A percentile compares a stretch with the other conserved stretches of the same genome.
Conservation (phyloP, 2,329 filamentous ascomycete genomes). For the Verruconis gallopava region DNA sequence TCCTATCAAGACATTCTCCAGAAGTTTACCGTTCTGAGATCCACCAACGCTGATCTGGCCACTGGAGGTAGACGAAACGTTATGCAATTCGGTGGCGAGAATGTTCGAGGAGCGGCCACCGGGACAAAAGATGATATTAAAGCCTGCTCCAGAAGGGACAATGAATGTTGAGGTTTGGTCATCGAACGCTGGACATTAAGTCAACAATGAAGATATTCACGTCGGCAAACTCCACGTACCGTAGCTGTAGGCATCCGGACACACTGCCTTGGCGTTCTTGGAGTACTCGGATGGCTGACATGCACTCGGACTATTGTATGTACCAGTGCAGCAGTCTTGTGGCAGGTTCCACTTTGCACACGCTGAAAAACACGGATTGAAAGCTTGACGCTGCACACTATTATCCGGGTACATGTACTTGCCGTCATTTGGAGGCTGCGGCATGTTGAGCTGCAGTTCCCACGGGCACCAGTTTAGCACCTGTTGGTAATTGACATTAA, state of each 20-base stretch:
- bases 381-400: slow-evolving; percentile 54
- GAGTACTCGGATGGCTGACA: slow-evolving; percentile 60
- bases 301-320: slow-evolving; percentile 47
- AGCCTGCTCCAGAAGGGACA: slow-evolving; percentile 54
- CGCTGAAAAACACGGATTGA: slow-evolving; percentile 66
- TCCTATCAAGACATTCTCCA: background rate
- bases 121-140: slow-evolving; percentile 69
- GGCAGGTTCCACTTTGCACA: slow-evolving; percentile 56
- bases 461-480: slow-evolving; percentile 67
- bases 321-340: slow-evolving; percentile 63
- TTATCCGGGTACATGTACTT: slow-evolving; percentile 73
- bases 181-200: slow-evolving; percentile 34
- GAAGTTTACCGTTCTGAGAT: background rate
- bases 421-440: slow-evolving; percentile 57
- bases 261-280: slow-evolving; percentile 56
- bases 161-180: slow-evolving; percentile 46
- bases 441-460: slow-evolving; percentile 57
- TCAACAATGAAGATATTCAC: background rate
- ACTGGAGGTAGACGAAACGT: background rate
- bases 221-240: slow-evolving; percentile 35
- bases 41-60: slow-evolving; percentile 4
- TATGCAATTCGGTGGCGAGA: slow-evolving; percentile 22
- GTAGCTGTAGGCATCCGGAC: slow-evolving; percentile 75
- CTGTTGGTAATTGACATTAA: slow-evolving; percentile 40
- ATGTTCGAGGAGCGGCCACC: slow-evolving; percentile 38